Percentiles rank a stretch among this genome's conserved stretches.
Evolutionary conservation across 2,329 filamentous ascomycete genomes (phyloP).

Genomic region (Drechslerella coelobrocha): DNA sequence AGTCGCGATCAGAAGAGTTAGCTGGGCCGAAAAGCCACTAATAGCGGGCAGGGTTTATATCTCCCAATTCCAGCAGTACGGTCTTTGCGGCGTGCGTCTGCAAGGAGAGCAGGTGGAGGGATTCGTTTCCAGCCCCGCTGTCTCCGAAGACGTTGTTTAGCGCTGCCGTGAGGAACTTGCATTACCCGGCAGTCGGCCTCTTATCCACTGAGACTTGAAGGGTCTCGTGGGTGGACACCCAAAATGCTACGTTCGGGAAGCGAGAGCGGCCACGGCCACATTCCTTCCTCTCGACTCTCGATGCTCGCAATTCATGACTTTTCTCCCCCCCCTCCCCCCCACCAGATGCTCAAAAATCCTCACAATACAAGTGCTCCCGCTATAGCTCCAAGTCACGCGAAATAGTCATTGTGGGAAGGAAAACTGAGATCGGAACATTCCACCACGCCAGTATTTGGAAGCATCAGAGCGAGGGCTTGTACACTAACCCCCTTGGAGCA

Average conservation of each 20-base stretch:
- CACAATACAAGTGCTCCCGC: background rate
- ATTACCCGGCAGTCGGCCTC: constrained; percentile 8
- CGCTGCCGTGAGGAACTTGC: constrained; percentile 34
- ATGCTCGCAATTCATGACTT: background rate
- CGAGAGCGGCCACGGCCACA: background rate
- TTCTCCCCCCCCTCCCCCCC: background rate
- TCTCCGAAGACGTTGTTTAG: constrained; percentile 21
- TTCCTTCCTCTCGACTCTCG: background rate
- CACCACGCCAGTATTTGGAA: constrained; percentile 41
- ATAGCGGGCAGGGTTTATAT: constrained; percentile 46
- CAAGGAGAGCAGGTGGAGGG: constrained; percentile 28
- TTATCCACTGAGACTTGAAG: background rate
- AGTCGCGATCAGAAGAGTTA: constrained; percentile 43
- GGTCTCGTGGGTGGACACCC: background rate
- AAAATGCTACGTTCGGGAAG: background rate
- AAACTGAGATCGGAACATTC: background rate
- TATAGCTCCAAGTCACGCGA: constrained; percentile 15
- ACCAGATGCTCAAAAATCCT: background rate
- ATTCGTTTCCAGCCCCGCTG: constrained; percentile 29
- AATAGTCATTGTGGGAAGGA: constrained; percentile 13
- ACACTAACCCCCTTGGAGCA: constrained; percentile 15
- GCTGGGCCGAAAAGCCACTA: background rate
- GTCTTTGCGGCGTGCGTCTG: constrained; percentile 18
- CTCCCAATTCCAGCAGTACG: constrained; percentile 32
- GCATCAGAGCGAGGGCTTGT: constrained; percentile 18